Evolutionary conservation across 1,284 basidiomycete genomes (phyloP).

Genomic region (Ustilago curta): DNA sequence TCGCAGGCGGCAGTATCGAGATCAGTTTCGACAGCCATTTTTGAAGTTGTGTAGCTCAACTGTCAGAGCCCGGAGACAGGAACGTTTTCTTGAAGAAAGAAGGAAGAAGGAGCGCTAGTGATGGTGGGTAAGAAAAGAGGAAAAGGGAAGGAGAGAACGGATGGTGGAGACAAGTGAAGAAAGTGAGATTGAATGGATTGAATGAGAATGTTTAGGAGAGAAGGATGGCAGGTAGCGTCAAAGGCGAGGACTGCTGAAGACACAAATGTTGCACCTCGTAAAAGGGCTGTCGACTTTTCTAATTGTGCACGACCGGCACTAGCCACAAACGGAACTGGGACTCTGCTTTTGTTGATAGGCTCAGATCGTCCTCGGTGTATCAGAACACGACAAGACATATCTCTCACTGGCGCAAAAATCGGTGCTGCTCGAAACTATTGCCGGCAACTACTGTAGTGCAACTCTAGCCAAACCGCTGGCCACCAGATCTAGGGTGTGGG

Average conservation of each 20-base stretch:
- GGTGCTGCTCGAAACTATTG: not conserved
- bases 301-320: not conserved
- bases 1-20: slow-evolving; percentile 36
- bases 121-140: not conserved
- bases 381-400: not conserved
- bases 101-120: not conserved
- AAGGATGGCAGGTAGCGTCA: not conserved
- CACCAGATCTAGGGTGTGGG: no score
- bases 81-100: not conserved
- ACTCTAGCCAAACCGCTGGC: no score
- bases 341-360: slow-evolving; percentile 1
- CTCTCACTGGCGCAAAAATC: not conserved
- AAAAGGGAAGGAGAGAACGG: not conserved
- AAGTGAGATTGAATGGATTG: not conserved
- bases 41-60: slow-evolving; percentile 2
- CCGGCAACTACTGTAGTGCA: no score
- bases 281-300: not conserved
- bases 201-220: not conserved
- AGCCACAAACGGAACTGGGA: no score
- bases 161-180: not conserved
- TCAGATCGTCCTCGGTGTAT: not conserved
- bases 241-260: not conserved
- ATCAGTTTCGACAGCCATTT: slow-evolving; percentile 36
- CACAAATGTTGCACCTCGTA: not conserved
- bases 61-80: not conserved